Evolutionary conservation across 2,329 filamentous ascomycete species (phyloP), one percentile per base, ranked within the genome.

Genomic region (Leptographium lundbergii): DNA sequence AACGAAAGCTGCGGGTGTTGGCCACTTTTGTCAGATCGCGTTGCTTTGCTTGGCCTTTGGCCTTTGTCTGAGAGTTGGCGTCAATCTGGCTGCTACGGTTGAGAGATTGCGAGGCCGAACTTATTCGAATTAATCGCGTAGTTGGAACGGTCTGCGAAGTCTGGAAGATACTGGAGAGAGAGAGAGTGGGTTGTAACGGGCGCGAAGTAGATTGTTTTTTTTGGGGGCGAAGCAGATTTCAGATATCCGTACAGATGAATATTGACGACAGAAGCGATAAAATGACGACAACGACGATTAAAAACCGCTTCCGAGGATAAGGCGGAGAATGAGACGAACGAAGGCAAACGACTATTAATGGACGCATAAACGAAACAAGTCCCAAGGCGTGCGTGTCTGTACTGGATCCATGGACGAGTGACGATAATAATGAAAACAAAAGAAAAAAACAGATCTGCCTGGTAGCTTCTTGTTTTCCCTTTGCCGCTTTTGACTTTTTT

Each of bases 191-290:
- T 25, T 52, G 50, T 25, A 32, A 52, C 19, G 42, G 42, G 42
- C 42, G 42, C 42, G 19, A 50, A 51, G 56, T 24, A 25, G 25
- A 17, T 10, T 7, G 24, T 39, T 39, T n/a, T 54, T 45, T 3
- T 19, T 19, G 32, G 19, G n/a, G 52, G 27, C 51, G 51, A 36
- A 19, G 19, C 39, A 39, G 56, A 51, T 52, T 51, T 42, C 45
- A 52, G 53, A 59, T 54, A 58, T 58, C 25, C 51, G 51, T 48
- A 48, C 57, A 50, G 39, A 34, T 42, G 39, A 58, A 55, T 58
- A 42, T 32, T 54, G 58, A 56, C 58, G 55, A 59, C 52, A 34
- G 42, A 45, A 39, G 32, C 34, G 36, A 53, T 47, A 34, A 59
- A 17, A 50, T 22, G 34, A 39, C 53, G 32, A 54, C 19, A 32